phyloP scores from a whole-genome alignment of 805 yeast species.

The Dipodascus geniculatus region DNA sequence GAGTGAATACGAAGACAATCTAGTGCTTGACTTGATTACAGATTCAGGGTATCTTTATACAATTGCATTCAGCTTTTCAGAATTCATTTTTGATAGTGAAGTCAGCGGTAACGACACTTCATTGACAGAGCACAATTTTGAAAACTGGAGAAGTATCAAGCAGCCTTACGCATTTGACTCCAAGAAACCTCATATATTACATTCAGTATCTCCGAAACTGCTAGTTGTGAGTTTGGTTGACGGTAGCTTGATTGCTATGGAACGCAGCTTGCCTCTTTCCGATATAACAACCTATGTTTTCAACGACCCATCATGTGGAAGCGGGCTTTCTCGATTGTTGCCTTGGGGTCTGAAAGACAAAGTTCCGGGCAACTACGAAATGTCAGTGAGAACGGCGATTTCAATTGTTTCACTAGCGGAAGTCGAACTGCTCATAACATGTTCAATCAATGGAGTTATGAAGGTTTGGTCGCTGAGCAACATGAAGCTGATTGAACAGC shows the following conservation, averaged over 20 bases:
- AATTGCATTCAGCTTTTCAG: slow-evolving; percentile 30
- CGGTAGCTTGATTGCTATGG: slow-evolving; percentile 49
- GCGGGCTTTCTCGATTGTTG: slow-evolving; percentile 19
- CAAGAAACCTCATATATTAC: slow-evolving; percentile 43
- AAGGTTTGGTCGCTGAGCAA: slow-evolving; percentile 47
- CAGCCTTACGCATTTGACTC: slow-evolving; percentile 55
- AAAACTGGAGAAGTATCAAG: slow-evolving; percentile 52
- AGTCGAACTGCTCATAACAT: slow-evolving; percentile 31
- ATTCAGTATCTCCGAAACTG: slow-evolving; percentile 33
- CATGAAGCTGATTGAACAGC: slow-evolving; percentile 21
- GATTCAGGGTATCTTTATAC: slow-evolving; percentile 42
- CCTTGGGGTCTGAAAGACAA: slow-evolving; percentile 23
- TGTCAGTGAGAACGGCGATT: slow-evolving; percentile 27
- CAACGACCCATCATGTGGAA: slow-evolving; percentile 12
- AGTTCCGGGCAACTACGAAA: slow-evolving; percentile 33
- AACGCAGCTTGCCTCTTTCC: slow-evolving; percentile 20
- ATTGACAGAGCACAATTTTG: slow-evolving; percentile 16
- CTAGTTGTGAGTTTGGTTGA: slow-evolving; percentile 55
- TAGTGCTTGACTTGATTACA: slow-evolving; percentile 46
- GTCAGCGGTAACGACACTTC: slow-evolving; percentile 8
- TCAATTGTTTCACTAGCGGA: slow-evolving; percentile 25
- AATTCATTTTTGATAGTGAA: slow-evolving; percentile 26
- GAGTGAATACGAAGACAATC: slow-evolving; percentile 21
- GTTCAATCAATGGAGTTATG: slow-evolving; percentile 42
- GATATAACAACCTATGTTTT: slow-evolving; percentile 30